Base-by-base conservation (phyloP, 768 basidiomycete species). In the Lactarius tabidus region DNA sequence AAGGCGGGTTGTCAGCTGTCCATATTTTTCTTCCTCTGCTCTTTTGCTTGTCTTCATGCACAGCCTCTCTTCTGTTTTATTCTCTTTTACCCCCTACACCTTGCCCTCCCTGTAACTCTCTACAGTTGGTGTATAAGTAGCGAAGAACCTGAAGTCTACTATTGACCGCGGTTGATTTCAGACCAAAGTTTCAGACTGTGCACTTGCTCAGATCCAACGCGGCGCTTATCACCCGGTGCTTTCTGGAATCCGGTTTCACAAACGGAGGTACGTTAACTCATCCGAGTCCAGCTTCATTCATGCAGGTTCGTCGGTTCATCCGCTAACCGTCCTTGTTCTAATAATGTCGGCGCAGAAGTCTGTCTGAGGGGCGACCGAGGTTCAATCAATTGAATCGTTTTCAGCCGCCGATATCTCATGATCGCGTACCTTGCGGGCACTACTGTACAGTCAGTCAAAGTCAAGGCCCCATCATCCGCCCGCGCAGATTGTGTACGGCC, bases 121-220 rank as follows among this genome's bases (percentile, higher is more conserved):
- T 29, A 61, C 64, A 65, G 43, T 23, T 28, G 29, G 63, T 64
- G 64, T 65, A 65, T 65, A 61, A 43, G 45, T 65, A 65, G 36
- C 55, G 31, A 57, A 65, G 59, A 55, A 57, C 59, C 36, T 48
- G 17, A 51, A 48, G 61, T 36, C 54, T 35, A 23, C 54, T 58
- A 31, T 54, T 35, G 31, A 53, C 43, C 29, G 28, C 28, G 23
- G 41, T 56, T 60, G 36, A 38, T 52, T 53, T 55, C 33, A 33
- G 33, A 8, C 33, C 33, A 33, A n/a, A 33, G 33, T 33, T 33
- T 33, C 28, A 3, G 28, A 38, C 20, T 59, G 63, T 64, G 57
- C 31, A 39, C 26, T 17, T 56, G 61, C 41, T 55, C 14, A 57
- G 41, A 57, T 45, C 45, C 43, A 56, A 23, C 26, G 18, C 5